Evolutionary conservation across 495 filamentous ascomycete genomes (phyloP).

Genomic region (Penicillium odoratum): DNA sequence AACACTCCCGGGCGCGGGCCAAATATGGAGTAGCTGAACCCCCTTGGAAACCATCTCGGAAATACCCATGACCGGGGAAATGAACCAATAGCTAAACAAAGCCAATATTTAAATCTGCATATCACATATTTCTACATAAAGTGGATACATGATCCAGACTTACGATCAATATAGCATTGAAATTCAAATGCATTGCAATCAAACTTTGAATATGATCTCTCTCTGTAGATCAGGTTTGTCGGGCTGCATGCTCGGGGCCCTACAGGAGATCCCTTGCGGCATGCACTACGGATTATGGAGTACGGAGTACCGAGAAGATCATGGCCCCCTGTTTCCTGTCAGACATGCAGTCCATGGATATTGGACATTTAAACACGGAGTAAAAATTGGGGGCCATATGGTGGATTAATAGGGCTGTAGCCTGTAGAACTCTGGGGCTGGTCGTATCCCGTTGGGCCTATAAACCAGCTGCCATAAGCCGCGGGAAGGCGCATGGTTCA

Average conservation of each 20-base stretch:
- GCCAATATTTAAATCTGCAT: background rate
- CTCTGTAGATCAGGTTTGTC: conserved; percentile 10
- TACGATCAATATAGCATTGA: background rate
- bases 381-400: background rate
- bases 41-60: background rate
- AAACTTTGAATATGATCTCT: conserved; percentile 8
- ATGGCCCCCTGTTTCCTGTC: conserved; percentile 23
- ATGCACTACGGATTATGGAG: conserved; percentile 3
- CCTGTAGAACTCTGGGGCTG: background rate
- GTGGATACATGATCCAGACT: background rate
- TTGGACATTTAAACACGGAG: background rate
- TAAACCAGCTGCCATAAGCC: background rate
- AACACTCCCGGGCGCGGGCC: background rate
- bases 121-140: background rate
- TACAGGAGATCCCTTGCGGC: conserved; percentile 9
- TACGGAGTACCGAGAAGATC: conserved; percentile 7
- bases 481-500: background rate
- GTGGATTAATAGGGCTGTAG: background rate
- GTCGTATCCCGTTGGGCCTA: background rate
- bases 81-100: background rate
- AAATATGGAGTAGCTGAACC: background rate
- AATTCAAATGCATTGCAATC: conserved; percentile 7
- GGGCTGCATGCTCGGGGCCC: conserved; percentile 19
- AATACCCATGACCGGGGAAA: background rate
- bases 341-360: conserved; percentile 11